phyloP scores from a whole-genome alignment of 805 yeast genomes.

The Kuraishia capsulata region DNA sequence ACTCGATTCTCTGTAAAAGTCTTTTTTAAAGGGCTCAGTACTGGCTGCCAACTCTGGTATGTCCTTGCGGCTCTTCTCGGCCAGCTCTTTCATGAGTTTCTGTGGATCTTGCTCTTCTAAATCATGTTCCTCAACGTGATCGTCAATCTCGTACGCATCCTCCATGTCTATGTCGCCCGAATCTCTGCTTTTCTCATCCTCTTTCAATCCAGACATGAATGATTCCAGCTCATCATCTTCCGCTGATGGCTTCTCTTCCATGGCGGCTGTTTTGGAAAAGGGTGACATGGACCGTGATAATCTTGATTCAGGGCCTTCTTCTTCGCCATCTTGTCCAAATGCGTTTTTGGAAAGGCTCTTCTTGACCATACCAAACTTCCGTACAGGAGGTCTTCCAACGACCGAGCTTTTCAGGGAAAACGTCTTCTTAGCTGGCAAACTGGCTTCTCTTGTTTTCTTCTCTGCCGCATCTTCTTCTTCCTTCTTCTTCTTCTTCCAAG shows the following conservation, averaged over 20 bases:
- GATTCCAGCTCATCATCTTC: slow-evolving; percentile 16
- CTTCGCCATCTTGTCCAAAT: background rate
- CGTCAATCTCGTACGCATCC: slow-evolving; percentile 17
- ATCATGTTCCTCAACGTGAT: slow-evolving; percentile 26
- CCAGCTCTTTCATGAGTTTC: slow-evolving; percentile 27
- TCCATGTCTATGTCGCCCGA: slow-evolving; percentile 3
- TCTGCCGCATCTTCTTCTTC: slow-evolving; percentile 10
- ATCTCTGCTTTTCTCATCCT: background rate
- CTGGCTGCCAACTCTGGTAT: slow-evolving; percentile 39
- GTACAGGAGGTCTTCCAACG: slow-evolving; percentile 11
- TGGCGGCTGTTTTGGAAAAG: background rate
- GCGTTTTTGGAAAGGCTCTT: slow-evolving; percentile 6
- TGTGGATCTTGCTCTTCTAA: slow-evolving; percentile 22
- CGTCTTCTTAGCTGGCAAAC: background rate
- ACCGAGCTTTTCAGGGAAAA: slow-evolving; percentile 1
- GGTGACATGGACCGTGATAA: background rate
- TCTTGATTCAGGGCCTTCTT: background rate
- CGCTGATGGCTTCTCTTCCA: background rate
- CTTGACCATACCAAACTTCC: slow-evolving; percentile 7
- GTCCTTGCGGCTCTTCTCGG: slow-evolving; percentile 40
- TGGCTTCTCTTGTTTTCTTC: no score
- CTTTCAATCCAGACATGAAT: slow-evolving; percentile 5
- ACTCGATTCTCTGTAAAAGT: slow-evolving; percentile 53
- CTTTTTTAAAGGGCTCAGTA: slow-evolving; percentile 43
- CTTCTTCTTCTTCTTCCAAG: slow-evolving; percentile 52